Evolutionary conservation across 2,329 filamentous ascomycete species (phyloP), one percentile per base, ranked within the genome.

Genomic region (Cladosporium sp.): DNA sequence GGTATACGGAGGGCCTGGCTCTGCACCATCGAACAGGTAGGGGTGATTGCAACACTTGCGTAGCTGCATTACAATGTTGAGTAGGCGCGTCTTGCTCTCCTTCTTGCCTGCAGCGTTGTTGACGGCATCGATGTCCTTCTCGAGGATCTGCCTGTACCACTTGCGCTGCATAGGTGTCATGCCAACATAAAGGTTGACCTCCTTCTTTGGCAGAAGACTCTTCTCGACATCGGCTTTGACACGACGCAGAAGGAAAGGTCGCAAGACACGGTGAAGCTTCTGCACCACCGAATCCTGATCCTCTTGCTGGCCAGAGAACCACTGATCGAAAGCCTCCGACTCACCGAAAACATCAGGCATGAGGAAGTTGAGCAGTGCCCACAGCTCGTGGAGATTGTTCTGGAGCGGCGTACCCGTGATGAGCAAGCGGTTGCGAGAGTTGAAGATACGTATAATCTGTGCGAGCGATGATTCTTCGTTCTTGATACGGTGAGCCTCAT

Each of bases 101-200:
- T 93, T 91, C 81, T 97, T 99, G 60, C 95, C 95, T 69, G 91
- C 92, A 33, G 94, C 95, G 67, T 95, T 95, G 72, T 99, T 99
- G 73, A 99, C 94, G 16, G 95, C 95, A 78, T 99, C 95, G 68
- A 99, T 99, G 74, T 99, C 95, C 80, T 98, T 99, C 75, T 99
- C 95, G 3, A 99, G 83, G 72, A 99, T 99, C 82, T 97, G 98
- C 78, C 97, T 91, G 76, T 99, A 99, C 94, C 95, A 99, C 76
- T 95, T 96, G 71, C 97, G 87, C 78, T 99, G 95, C 95, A 99
- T 99, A 66, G 97, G 93, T 0, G 95, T 93, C 94, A 99, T 97
- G 71, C 94, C 95, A 70, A 99, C 90, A 76, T 98, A 99, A 31
- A 99, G 80, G 70, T 99, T 99, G 74, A 98, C 83, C 78, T 99